Evolutionary conservation across 495 filamentous ascomycete genomes (phyloP).

Genomic region (Aspergillus steynii): DNA sequence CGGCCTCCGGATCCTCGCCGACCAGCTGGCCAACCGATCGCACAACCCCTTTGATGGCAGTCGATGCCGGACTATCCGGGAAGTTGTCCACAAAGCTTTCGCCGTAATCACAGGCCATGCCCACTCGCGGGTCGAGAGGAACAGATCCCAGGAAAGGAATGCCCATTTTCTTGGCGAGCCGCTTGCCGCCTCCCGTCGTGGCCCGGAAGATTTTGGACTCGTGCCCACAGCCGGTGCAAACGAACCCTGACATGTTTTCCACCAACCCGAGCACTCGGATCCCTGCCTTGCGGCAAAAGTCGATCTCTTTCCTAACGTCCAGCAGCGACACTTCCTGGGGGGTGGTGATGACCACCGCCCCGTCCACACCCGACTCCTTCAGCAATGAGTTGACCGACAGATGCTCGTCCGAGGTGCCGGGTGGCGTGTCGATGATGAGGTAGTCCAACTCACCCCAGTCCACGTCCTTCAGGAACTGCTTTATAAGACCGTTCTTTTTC

Average conservation of each 20-base stretch:
- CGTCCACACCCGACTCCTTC: constrained; percentile 86
- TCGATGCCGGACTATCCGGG: constrained; percentile 86
- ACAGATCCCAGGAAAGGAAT: constrained; percentile 88
- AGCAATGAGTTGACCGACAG: constrained; percentile 85
- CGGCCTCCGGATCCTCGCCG: constrained; percentile 51
- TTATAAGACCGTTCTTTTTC: constrained; percentile 98
- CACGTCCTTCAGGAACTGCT: constrained; percentile 95
- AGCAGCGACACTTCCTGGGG: constrained; percentile 92
- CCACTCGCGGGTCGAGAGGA: constrained; percentile 91
- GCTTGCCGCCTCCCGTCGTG: constrained; percentile 83
- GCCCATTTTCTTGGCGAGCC: constrained; percentile 77
- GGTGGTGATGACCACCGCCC: constrained; percentile 89
- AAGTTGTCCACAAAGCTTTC: constrained; percentile 96
- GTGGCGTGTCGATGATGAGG: constrained; percentile 90
- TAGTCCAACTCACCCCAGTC: constrained; percentile 96
- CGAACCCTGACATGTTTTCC: constrained; percentile 97
- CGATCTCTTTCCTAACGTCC: constrained; percentile 94
- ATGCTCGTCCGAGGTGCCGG: constrained; percentile 94
- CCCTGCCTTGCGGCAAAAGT: constrained; percentile 93
- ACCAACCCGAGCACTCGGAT: constrained; percentile 86
- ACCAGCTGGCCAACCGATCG: constrained; percentile 64
- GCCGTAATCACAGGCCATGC: constrained; percentile 94
- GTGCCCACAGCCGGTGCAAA: constrained; percentile 85
- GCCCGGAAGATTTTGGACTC: constrained; percentile 85
- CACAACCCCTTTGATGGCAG: constrained; percentile 75